These are phyloP conservation scores for Hura crepitans DNA, from an alignment of 441 rosid species.

Conservation along the genomic window DNA sequence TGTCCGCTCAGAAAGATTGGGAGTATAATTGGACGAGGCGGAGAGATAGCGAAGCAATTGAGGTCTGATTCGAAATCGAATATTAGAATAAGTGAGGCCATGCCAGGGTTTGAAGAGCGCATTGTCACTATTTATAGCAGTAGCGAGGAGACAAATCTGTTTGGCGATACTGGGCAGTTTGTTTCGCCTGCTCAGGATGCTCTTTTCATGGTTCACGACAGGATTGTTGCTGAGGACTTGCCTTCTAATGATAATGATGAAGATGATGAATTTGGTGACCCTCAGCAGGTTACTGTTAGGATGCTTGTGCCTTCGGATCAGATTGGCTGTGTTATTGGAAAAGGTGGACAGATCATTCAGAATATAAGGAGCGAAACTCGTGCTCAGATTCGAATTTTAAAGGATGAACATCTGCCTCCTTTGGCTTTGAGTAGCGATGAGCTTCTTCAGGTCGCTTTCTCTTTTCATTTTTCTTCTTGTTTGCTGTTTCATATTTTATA, in stretches of 20 bases:
- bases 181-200: constrained; percentile 93
- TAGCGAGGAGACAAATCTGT: constrained; percentile 70
- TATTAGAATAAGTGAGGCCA: constrained; percentile 74
- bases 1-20: constrained; percentile 93
- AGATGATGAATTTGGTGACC: constrained; percentile 40
- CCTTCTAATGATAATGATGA: constrained; percentile 26
- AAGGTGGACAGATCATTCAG: constrained; percentile 94
- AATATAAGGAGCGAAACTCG: constrained; percentile 80
- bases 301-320: constrained; percentile 95
- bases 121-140: constrained; percentile 80
- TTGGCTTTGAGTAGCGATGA: constrained; percentile 78
- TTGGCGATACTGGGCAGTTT: constrained; percentile 51
- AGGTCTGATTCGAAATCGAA: constrained; percentile 77
- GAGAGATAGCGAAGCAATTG: constrained; percentile 86
- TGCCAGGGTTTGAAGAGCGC: constrained; percentile 84
- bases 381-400: constrained; percentile 86
- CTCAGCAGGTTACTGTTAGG: constrained; percentile 57
- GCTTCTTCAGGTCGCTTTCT: constrained; percentile 66
- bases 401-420: constrained; percentile 81
- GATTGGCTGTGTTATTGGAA: constrained; percentile 96
- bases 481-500: too few species aligned
- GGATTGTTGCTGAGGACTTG: constrained; percentile 67
- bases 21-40: constrained; percentile 90
- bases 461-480: not conserved
- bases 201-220: constrained; percentile 76